Percentiles rank a stretch among this genome's conserved stretches.
These are phyloP conservation scores for Cutaneotrichosporon sp. DNA, from an alignment of 1,284 basidiomycete species.

Conservation along the genomic window DNA sequence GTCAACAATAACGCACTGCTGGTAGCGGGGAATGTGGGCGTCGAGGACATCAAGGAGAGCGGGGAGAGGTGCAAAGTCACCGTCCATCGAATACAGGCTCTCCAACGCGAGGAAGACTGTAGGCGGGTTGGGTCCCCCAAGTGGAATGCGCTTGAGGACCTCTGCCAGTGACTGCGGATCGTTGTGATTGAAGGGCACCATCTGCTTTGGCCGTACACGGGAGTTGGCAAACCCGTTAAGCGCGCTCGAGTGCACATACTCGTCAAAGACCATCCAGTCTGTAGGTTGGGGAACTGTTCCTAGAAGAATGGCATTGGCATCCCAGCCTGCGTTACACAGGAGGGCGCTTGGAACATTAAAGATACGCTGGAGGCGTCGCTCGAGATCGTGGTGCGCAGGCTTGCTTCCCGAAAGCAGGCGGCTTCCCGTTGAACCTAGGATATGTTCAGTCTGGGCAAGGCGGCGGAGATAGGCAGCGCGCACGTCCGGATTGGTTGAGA, in stretches of 20 bases:
- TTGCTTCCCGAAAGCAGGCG: conserved; percentile 76
- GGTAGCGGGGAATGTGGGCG: conserved; percentile 42
- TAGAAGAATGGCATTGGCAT: conserved; percentile 89
- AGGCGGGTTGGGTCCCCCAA: too few relatives aligned
- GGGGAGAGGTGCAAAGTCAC: conserved; percentile 72
- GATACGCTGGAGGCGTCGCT: conserved; percentile 61
- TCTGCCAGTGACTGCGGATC: conserved; percentile 49
- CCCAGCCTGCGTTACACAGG: conserved; percentile 91
- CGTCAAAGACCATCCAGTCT: conserved; percentile 79
- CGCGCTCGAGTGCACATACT: conserved; percentile 84
- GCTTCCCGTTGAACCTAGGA: conserved; percentile 87
- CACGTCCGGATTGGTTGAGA: conserved; percentile 62
- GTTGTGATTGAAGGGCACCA: conserved; percentile 67
- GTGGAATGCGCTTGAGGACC: conserved; percentile 20
- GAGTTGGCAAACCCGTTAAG: conserved; percentile 81
- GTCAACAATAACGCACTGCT: conserved; percentile 58
- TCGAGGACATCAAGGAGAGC: conserved; percentile 57
- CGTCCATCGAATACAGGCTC: conserved; percentile 92
- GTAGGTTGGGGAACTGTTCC: conserved; percentile 70
- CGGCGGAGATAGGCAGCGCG: conserved; percentile 58
- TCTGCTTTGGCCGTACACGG: conserved; percentile 51
- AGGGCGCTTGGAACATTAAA: conserved; percentile 65
- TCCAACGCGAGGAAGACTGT: conserved; percentile 64
- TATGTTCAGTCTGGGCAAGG: conserved; percentile 55
- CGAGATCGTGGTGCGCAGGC: conserved; percentile 62